Conservation (phyloP, 2,329 filamentous ascomycete species). For the Zymoseptoria tritici region DNA sequence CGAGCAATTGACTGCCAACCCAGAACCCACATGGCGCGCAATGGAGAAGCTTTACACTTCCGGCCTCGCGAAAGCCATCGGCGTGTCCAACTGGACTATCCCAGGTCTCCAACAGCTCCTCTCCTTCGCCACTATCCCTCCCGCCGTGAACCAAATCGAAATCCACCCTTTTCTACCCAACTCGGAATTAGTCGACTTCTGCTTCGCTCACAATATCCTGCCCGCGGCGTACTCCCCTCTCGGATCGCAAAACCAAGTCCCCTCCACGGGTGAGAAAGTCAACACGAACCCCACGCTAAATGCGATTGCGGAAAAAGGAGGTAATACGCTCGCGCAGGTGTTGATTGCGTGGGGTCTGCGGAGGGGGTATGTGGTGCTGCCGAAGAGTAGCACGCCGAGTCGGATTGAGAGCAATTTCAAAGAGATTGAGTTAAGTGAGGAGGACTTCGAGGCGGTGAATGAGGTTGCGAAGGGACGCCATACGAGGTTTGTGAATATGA, state of each 20-base stretch:
- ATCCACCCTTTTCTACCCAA: constrained; percentile 56
- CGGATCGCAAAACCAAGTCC: constrained; percentile 62
- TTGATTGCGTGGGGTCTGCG: constrained; percentile 59
- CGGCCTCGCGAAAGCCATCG: constrained; percentile 49
- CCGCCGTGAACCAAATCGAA: constrained; percentile 43
- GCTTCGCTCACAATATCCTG: constrained; percentile 50
- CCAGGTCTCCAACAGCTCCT: constrained; percentile 38
- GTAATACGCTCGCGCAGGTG: constrained; percentile 53
- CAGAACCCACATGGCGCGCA: constrained; percentile 54
- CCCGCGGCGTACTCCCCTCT: constrained; percentile 50
- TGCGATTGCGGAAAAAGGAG: constrained; percentile 50
- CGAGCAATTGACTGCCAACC: constrained; percentile 59
- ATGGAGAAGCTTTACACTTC: constrained; percentile 53
- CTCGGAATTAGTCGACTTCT: constrained; percentile 50
- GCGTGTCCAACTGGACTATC: constrained; percentile 47
- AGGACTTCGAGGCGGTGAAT: constrained; percentile 53
- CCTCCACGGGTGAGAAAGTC: constrained; percentile 60
- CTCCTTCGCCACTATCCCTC: constrained; percentile 35
- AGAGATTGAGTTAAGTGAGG: constrained; percentile 49
- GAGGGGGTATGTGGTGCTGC: constrained; percentile 59
- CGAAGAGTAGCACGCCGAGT: constrained; percentile 61
- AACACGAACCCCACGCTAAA: constrained; percentile 53
- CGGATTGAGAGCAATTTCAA: constrained; percentile 63
- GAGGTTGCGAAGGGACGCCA: constrained; percentile 58
- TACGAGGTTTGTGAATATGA: constrained; percentile 73